Evolutionary conservation across 768 basidiomycete species (phyloP), one percentile per base, ranked within the genome.

Genomic region (Termitomyces sp.): DNA sequence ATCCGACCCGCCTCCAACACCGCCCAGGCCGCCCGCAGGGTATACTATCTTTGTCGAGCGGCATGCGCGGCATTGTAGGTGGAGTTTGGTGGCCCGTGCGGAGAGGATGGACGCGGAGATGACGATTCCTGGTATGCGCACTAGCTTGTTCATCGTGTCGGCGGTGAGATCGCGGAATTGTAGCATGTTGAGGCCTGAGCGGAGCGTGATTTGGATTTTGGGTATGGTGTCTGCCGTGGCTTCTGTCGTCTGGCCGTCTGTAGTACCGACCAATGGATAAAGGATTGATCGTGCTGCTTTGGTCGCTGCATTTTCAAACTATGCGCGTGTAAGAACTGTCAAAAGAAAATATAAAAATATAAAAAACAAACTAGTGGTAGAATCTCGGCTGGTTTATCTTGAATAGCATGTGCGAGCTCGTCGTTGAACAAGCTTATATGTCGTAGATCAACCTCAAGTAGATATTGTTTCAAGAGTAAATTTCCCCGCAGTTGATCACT

Each of bases 81-180:
- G 88, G 5, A 99, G 81, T 63, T 89, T 92, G 22, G 94, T 95
- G 11, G 97, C 94, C 46, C 96, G 87, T 2, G 96, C 92, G 0
- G 94, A 92, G 22, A 98, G 82, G 18, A 94, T 88, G 11, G 95
- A 96, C 0, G 97, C 93, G 34, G 95, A 95, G 69, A 98, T 98
- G 70, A 98, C 95, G 66, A 99, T 99, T 34, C 97, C 97, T 2
- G 97, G 97, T 45, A 98, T 84, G 59, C 97, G 91, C 39, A 99
- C 95, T 45, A 99, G 87, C 69, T 92, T 95, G 68, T 94, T 95
- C 81, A 98, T 91, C 22, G 90, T 94, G 66, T 95, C 84, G 11
- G 97, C 97, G 0, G 91, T 91, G 44, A 99, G 84, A 45, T 95
- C 94, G 44, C 97, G 87, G 71, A 98, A 97, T 70, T 92, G 93